Evolutionary conservation across 2,329 filamentous ascomycete species (phyloP), one percentile per base, ranked within the genome.

Genomic region (Ophiostoma sp.): DNA sequence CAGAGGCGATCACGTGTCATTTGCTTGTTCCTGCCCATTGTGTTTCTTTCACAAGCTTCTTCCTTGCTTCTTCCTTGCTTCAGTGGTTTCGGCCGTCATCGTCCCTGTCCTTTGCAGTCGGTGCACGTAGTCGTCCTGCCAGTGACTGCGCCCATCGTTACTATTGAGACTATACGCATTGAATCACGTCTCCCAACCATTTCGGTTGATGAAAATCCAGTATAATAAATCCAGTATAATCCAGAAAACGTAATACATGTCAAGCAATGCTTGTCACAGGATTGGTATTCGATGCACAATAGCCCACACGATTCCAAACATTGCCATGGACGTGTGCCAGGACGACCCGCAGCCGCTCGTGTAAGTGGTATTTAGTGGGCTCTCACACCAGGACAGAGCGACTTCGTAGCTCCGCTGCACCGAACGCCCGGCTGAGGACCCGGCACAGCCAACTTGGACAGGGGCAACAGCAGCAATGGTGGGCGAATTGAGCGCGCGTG

Each of bases 371-470:
- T 52, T 40, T 36, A 36, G 40, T 49, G 45, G 45, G n/a, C 27
- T 60, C 55, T 55, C 12, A 18, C n/a, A 18, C 49, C 49, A 55
- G 49, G 27, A 27, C n/a, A 38, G 38, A 6, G 55, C n/a, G 27
- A 60, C 55, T 38, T 60, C 55, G 38, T 41, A 66, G 52, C 52
- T 67, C 68, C 70, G 70, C 70, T 72, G 69, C 70, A 65, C 70
- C 70, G 70, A 72, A 64, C 36, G 11, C 45, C 52, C 67, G 68
- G 68, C 65, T 69, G n/a, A 40, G 40, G 52, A 45, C 44, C 41
- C 60, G 60, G 60, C 60, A 63, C 60, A 63, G n/a, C 41, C 42
- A 36, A 36, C 5, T 60, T 55, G 18, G 49, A 27, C 12, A 52
- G 44, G 55, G 55, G 55, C 27, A 60, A 60, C n/a, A 16, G 42